phyloP scores from a whole-genome alignment of 2,329 filamentous ascomycete species.

The Fusarium kyushuense region DNA sequence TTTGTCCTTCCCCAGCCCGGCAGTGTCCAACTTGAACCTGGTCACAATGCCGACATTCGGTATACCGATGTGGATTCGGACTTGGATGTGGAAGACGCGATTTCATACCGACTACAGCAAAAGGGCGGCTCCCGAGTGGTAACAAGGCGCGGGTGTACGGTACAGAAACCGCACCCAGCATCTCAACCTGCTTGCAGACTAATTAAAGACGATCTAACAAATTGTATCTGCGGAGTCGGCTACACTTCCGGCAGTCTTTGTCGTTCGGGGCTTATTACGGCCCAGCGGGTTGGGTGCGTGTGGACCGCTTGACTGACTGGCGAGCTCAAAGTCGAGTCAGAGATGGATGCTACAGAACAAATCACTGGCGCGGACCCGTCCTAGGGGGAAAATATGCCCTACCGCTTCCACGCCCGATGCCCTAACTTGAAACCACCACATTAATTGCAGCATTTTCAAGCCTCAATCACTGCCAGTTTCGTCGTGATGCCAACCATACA shows the following conservation, averaged over 20 bases:
- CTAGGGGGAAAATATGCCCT: slow-evolving; percentile 9
- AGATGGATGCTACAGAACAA: slow-evolving; percentile 11
- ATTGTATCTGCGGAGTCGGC: slow-evolving; percentile 48
- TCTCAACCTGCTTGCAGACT: slow-evolving; percentile 30
- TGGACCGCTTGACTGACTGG: slow-evolving; percentile 37
- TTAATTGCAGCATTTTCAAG: slow-evolving; percentile 25
- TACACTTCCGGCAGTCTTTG: slow-evolving; percentile 50
- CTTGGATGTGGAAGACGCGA: slow-evolving; percentile 6
- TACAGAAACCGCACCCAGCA: slow-evolving; percentile 27
- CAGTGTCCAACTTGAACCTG: slow-evolving; percentile 33
- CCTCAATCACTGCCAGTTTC: slow-evolving; percentile 46
- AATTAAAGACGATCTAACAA: slow-evolving; percentile 33
- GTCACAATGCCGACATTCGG: slow-evolving; percentile 37
- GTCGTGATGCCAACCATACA: slow-evolving; percentile 34
- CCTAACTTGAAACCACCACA: slow-evolving; percentile 44
- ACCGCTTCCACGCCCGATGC: slow-evolving; percentile 26
- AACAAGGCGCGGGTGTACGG: slow-evolving; percentile 6
- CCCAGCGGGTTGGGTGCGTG: slow-evolving; percentile 48
- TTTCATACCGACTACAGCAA: slow-evolving; percentile 14
- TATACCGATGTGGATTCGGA: slow-evolving; percentile 7
- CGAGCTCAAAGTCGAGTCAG: slow-evolving; percentile 44
- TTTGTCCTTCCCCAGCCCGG: slow-evolving; percentile 28
- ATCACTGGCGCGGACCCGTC: slow-evolving; percentile 12
- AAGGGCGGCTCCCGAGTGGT: slow-evolving; percentile 33
- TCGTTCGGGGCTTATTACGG: slow-evolving; percentile 46